These are phyloP conservation scores for Pyrenophora graminea DNA, from an alignment of 2,329 filamentous ascomycete genomes.

Conservation along the genomic window DNA sequence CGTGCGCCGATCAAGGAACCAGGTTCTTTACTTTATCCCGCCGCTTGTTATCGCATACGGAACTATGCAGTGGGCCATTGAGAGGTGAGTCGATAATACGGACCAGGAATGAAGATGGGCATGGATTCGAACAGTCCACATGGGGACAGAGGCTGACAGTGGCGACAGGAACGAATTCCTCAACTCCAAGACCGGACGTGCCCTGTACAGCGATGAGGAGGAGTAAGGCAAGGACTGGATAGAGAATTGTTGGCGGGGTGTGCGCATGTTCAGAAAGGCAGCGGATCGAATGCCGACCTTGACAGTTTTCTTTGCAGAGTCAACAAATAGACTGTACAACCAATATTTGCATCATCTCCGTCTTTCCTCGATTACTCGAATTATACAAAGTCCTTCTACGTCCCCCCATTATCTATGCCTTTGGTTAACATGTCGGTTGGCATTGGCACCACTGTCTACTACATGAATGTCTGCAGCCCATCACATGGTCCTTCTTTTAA, in stretches of 20 bases:
- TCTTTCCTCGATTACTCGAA: not conserved
- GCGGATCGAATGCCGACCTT: slow-evolving; percentile 11
- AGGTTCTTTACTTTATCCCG: slow-evolving; percentile 87
- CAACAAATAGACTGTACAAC: slow-evolving; percentile 32
- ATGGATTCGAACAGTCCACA: not conserved
- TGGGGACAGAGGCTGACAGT: slow-evolving; percentile 6
- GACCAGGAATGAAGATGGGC: not conserved
- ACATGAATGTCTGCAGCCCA: slow-evolving; percentile 15
- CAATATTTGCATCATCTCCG: slow-evolving; percentile 7
- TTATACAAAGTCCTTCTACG: not conserved
- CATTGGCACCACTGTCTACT: not conserved
- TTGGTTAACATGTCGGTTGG: no score
- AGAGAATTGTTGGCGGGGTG: slow-evolving; percentile 1
- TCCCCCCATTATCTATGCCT: no score
- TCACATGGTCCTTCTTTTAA: slow-evolving; percentile 19
- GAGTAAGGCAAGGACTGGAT: not conserved
- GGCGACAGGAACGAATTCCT: slow-evolving; percentile 72
- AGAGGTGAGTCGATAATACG: slow-evolving; percentile 68
- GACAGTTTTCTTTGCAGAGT: slow-evolving; percentile 18
- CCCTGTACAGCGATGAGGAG: slow-evolving; percentile 53
- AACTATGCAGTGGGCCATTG: slow-evolving; percentile 85
- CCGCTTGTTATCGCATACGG: slow-evolving; percentile 79
- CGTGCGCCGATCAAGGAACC: slow-evolving; percentile 80
- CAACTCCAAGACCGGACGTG: slow-evolving; percentile 76
- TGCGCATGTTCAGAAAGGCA: not conserved